Evolutionary conservation across 1,284 basidiomycete genomes (phyloP).

Genomic region (Ustilago xerochloae): DNA sequence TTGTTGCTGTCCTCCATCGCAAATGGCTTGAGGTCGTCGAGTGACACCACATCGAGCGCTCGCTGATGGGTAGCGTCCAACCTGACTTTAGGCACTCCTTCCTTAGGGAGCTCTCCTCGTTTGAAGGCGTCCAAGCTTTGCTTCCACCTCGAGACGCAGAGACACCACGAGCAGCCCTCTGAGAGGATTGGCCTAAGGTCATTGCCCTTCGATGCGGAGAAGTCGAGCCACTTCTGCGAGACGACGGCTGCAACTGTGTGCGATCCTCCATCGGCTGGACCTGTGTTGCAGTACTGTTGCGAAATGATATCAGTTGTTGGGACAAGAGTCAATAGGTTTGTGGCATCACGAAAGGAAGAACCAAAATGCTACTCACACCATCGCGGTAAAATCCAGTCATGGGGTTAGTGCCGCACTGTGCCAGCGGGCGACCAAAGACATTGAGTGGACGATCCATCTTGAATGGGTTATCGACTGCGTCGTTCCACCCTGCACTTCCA

Average conservation of each 20-base stretch:
- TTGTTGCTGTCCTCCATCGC: constrained; percentile 15
- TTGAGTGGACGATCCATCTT: constrained; percentile 55
- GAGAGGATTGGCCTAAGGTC: constrained; percentile 52
- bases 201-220: constrained; percentile 55
- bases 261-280: constrained; percentile 45
- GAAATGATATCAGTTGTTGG: too few relatives aligned
- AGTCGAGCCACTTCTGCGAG: constrained; percentile 48
- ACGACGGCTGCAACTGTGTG: constrained; percentile 59
- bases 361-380: constrained; percentile 29
- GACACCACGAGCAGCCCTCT: constrained; percentile 56
- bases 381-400: constrained; percentile 58
- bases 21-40: constrained; percentile 47
- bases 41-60: constrained; percentile 35
- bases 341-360: too few relatives aligned
- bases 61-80: constrained; percentile 50
- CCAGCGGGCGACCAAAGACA: constrained; percentile 45
- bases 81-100: constrained; percentile 52
- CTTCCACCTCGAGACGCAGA: constrained; percentile 68
- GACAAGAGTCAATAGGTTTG: not conserved
- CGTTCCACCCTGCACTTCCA: too few relatives aligned
- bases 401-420: constrained; percentile 49
- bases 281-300: constrained; percentile 52
- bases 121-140: constrained; percentile 82
- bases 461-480: constrained; percentile 24
- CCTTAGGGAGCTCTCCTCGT: constrained; percentile 78